phyloP scores from a whole-genome alignment of 495 filamentous ascomycete genomes.

The Penicillium paradoxum region DNA sequence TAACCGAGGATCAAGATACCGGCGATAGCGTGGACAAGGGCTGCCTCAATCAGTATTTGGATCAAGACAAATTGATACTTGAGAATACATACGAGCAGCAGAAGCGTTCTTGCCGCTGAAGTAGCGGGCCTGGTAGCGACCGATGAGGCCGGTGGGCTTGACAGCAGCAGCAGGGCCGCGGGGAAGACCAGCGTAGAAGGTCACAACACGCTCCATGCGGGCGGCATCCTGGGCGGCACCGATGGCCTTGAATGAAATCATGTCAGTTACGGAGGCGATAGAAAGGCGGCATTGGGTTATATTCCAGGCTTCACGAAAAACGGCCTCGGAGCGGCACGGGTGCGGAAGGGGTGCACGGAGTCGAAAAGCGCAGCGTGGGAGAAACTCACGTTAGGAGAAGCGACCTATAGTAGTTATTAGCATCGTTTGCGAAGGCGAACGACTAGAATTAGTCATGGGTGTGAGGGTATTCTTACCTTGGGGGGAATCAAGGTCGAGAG shows the following conservation, averaged over 20 bases:
- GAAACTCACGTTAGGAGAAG: slow-evolving; percentile 82
- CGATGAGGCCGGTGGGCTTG: slow-evolving; percentile 72
- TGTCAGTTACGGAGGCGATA: slow-evolving; percentile 20
- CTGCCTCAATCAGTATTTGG: slow-evolving; percentile 44
- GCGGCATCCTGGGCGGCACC: slow-evolving; percentile 89
- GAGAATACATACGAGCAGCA: slow-evolving; percentile 67
- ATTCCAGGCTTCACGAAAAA: slow-evolving; percentile 17
- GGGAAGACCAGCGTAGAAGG: slow-evolving; percentile 97
- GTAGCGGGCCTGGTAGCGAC: slow-evolving; percentile 87
- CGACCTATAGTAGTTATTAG: slow-evolving; percentile 54
- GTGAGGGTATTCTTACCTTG: slow-evolving; percentile 60
- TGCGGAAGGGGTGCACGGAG: slow-evolving; percentile 11
- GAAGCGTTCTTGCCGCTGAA: slow-evolving; percentile 83
- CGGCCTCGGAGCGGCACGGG: slow-evolving; percentile 21
- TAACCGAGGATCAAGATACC: slow-evolving; percentile 75
- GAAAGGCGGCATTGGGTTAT: not conserved
- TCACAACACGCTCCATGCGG: slow-evolving; percentile 92
- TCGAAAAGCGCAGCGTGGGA: not conserved
- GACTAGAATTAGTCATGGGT: slow-evolving; percentile 1
- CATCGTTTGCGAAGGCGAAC: slow-evolving; percentile 7
- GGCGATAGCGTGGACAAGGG: slow-evolving; percentile 78
- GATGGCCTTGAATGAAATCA: slow-evolving; percentile 64
- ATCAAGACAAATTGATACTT: not conserved
- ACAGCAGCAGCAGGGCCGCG: slow-evolving; percentile 77
- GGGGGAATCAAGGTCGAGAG: slow-evolving; percentile 98